Evolutionary conservation across 768 basidiomycete species (phyloP).

Genomic region (Auriculariales sp.): DNA sequence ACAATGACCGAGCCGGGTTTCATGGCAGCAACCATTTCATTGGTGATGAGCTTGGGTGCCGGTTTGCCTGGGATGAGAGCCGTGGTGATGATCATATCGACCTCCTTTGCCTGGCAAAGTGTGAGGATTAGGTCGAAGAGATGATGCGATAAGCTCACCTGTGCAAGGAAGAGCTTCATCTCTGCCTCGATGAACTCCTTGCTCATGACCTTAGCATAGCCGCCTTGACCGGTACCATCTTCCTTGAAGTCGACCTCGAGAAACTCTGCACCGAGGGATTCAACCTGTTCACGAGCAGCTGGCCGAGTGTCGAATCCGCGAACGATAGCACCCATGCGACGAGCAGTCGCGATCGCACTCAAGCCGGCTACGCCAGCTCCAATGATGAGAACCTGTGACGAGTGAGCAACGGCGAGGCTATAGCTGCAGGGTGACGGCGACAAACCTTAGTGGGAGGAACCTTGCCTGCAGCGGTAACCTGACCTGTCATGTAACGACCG

Average conservation of each 20-base stretch:
- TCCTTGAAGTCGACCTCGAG: conserved; percentile 70
- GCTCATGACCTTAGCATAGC: conserved; percentile 84
- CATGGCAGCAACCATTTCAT: conserved; percentile 83
- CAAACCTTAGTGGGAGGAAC: conserved; percentile 2
- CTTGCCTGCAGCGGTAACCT: conserved; percentile 50
- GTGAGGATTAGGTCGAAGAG: too few species aligned
- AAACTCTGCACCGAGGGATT: conserved; percentile 82
- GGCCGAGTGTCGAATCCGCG: conserved; percentile 79
- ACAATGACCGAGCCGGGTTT: conserved; percentile 84
- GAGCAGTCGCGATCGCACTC: conserved; percentile 75
- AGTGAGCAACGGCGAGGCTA: conserved; percentile 44
- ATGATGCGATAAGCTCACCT: too few species aligned
- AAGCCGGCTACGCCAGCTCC: conserved; percentile 83
- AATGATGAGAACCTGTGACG: conserved; percentile 76
- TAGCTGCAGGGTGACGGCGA: not conserved
- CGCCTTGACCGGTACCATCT: conserved; percentile 69
- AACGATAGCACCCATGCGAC: conserved; percentile 75
- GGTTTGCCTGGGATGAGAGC: conserved; percentile 78
- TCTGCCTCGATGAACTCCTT: conserved; percentile 82
- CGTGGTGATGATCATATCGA: conserved; percentile 81
- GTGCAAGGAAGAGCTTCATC: conserved; percentile 73
- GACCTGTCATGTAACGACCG: conserved; percentile 78
- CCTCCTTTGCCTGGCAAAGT: conserved; percentile 78
- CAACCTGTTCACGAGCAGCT: conserved; percentile 77
- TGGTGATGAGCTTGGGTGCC: conserved; percentile 71